A percentile compares a stretch with the other conserved stretches of the same genome.
phyloP scores from a whole-genome alignment of 1,284 basidiomycete genomes.

The Leccinum huronense region DNA sequence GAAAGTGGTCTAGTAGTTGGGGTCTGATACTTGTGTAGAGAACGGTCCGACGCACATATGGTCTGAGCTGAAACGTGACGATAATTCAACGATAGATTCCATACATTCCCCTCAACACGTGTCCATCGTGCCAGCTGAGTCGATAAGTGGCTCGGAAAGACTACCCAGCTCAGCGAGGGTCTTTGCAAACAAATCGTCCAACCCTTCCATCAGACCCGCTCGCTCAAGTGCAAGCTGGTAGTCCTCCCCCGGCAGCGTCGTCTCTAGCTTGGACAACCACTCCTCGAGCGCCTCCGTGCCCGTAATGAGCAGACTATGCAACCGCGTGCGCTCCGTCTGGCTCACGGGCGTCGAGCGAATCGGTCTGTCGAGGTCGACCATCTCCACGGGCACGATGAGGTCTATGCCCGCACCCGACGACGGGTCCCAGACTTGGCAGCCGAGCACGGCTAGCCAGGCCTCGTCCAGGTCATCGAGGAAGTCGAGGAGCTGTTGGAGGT shows the following conservation, averaged over 20 bases:
- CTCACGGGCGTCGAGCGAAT: slow-evolving; percentile 47
- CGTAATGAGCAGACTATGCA: slow-evolving; percentile 60
- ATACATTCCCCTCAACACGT: slow-evolving; percentile 24
- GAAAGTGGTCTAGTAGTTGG: no score
- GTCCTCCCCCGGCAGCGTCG: slow-evolving; percentile 36
- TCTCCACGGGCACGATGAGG: slow-evolving; percentile 40
- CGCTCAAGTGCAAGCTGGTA: slow-evolving; percentile 42
- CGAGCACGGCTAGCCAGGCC: slow-evolving; percentile 65
- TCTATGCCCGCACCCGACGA: slow-evolving; percentile 46
- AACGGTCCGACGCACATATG: no score
- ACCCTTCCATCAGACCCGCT: slow-evolving; percentile 55
- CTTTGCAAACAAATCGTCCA: slow-evolving; percentile 59
- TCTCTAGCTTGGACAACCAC: slow-evolving; percentile 50
- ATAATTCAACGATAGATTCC: no score
- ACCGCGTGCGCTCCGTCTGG: slow-evolving; percentile 66
- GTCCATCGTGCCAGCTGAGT: slow-evolving; percentile 20
- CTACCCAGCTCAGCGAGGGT: slow-evolving; percentile 58
- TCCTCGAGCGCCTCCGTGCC: slow-evolving; percentile 62
- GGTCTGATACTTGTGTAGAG: no score
- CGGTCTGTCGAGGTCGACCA: slow-evolving; percentile 21
- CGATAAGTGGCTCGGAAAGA: slow-evolving; percentile 35
- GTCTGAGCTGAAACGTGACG: no score
- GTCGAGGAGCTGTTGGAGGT: slow-evolving; percentile 53
- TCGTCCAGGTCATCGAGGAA: slow-evolving; percentile 69
- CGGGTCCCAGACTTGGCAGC: slow-evolving; percentile 62